Evolutionary conservation across 2,329 filamentous ascomycete species (phyloP), one percentile per base, ranked within the genome.

Genomic region (Teratosphaeria gauchensis): DNA sequence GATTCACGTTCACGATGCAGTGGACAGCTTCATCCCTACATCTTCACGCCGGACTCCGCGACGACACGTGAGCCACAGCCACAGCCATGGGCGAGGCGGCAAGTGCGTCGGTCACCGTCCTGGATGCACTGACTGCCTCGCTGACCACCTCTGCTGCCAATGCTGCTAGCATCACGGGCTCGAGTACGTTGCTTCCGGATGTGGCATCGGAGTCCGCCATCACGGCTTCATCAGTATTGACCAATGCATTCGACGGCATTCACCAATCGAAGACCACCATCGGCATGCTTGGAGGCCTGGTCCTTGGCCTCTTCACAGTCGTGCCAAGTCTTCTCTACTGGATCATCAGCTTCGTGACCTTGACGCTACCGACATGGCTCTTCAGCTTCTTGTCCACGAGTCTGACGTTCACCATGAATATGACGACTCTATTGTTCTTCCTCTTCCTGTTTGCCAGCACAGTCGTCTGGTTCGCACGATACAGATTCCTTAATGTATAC

Each of bases 381-480:
- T 99, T 95, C 72, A 89, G 86, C 5, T 79, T 96, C 62, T 90
- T 96, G 70, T 96, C 91, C 5, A 92, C 90, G 63, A 96, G 89
- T 73, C 79, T 95, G 78, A 99, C 94, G 0, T 90, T 99, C 70
- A 99, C 94, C 11, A 95, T 99, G 92, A 97, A 97, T 72, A 92
- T 94, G 66, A 97, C 92, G 21, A 99, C 94, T 19, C 75, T 99
- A 85, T 84, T 95, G 73, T 76, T 97, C 65, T 90, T 97, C 58
- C 69, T 90, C 59, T 80, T 87, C 42, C 85, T 84, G 58, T 76
- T 95, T 59, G 85, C 90, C 55, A 95, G 90, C n/a, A 90, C 86
- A 1, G 80, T 90, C 63, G 95, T 88, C 72, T 99, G 94, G 90
- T 86, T 97, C 61, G 88, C 99, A 59, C 83, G 95, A 57, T 99